Evolutionary conservation across 768 basidiomycete genomes (phyloP).

Genomic region (Rhodocollybia butyracea): DNA sequence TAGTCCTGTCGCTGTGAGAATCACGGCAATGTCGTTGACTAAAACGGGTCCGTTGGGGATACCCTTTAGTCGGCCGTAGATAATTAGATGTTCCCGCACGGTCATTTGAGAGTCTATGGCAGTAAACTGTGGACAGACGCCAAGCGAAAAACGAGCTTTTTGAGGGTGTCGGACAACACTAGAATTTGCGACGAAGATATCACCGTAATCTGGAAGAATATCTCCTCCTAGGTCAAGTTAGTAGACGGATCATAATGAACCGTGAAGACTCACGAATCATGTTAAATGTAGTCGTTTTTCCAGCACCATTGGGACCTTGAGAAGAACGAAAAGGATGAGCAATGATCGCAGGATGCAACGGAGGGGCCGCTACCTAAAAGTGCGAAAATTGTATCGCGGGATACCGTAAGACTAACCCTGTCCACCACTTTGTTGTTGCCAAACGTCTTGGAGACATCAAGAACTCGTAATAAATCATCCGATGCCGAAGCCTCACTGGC

Average conservation of each 20-base stretch:
- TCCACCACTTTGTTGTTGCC: slow-evolving; percentile 59
- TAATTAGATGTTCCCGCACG: slow-evolving; percentile 69
- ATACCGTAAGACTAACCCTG: slow-evolving; percentile 67
- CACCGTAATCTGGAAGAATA: slow-evolving; percentile 62
- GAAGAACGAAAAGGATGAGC: no score
- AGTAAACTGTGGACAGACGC: slow-evolving; percentile 83
- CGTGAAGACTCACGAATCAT: slow-evolving; percentile 57
- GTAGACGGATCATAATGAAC: not conserved
- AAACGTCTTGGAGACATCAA: slow-evolving; percentile 62
- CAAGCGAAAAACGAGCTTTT: slow-evolving; percentile 63
- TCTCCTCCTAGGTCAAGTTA: slow-evolving; percentile 52
- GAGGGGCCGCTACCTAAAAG: slow-evolving; percentile 74
- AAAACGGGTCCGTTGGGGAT: slow-evolving; percentile 48
- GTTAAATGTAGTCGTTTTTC: slow-evolving; percentile 81
- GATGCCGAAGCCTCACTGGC: slow-evolving; percentile 44
- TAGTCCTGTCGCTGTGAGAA: slow-evolving; percentile 60
- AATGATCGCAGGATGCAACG: slow-evolving; percentile 20
- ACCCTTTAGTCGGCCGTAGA: slow-evolving; percentile 76
- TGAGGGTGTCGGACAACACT: slow-evolving; percentile 66
- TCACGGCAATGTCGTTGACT: slow-evolving; percentile 46
- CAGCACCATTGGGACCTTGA: slow-evolving; percentile 84
- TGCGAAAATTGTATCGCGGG: slow-evolving; percentile 62
- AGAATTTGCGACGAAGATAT: slow-evolving; percentile 62
- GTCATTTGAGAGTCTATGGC: slow-evolving; percentile 78
- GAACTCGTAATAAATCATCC: slow-evolving; percentile 57